Conservation (phyloP, 2,329 filamentous ascomycete species). For the Apiospora arundinis region DNA sequence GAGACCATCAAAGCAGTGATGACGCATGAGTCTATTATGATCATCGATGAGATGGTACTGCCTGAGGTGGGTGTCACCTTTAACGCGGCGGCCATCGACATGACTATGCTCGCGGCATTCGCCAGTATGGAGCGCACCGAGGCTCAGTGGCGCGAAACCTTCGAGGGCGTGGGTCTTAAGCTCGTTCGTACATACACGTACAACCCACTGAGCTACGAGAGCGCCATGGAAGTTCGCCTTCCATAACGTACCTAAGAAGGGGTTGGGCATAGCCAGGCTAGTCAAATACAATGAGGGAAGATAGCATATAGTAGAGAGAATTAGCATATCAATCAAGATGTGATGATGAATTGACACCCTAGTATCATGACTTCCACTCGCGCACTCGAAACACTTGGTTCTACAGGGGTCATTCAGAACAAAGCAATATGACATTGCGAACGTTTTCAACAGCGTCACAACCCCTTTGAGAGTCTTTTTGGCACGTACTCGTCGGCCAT, state of each 20-base stretch:
- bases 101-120: slow-evolving; percentile 46
- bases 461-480: too few species aligned
- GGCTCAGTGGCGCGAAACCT: slow-evolving; percentile 42
- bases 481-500: too few species aligned
- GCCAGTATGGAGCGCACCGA: slow-evolving; percentile 44
- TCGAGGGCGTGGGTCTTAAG: slow-evolving; percentile 25
- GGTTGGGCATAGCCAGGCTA: too few species aligned
- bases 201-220: neutral
- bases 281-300: too few species aligned
- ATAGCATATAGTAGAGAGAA: too few species aligned
- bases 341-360: too few species aligned
- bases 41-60: slow-evolving; percentile 42
- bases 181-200: neutral
- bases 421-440: too few species aligned
- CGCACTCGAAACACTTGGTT: too few species aligned
- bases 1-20: slow-evolving; percentile 35
- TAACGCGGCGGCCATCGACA: slow-evolving; percentile 41
- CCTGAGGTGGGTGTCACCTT: slow-evolving; percentile 33
- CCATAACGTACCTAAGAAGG: neutral
- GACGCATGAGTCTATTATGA: slow-evolving; percentile 33
- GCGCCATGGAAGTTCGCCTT: neutral
- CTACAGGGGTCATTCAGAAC: too few species aligned
- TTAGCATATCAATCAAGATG: too few species aligned
- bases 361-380: too few species aligned
- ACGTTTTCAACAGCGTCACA: too few species aligned